These are phyloP conservation scores for Patellifolia procumbens DNA, from an alignment of 179 eudicot genomes.

Conservation along the genomic window DNA sequence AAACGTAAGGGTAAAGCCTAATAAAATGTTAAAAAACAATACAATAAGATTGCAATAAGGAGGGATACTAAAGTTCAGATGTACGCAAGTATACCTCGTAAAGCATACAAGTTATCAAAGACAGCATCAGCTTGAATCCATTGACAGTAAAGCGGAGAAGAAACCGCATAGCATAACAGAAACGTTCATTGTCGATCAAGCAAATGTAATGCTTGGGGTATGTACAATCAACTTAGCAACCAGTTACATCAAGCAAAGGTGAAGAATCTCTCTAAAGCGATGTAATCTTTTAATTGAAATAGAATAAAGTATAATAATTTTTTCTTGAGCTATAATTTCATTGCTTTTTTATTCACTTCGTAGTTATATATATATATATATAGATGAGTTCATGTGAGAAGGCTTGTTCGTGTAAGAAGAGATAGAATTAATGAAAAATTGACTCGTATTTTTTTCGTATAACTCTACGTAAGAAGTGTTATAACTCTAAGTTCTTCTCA, in stretches of 20 bases:
- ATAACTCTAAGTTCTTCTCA: no score
- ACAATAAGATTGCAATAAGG: neutral
- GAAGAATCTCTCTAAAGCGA: no score
- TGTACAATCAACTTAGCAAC: neutral
- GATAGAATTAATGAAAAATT: no score
- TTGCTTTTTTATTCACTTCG: no score
- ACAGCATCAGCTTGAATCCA: neutral
- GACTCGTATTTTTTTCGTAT: no score
- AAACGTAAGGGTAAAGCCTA: neutral
- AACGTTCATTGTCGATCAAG: neutral
- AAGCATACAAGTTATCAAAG: neutral
- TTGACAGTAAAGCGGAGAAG: neutral
- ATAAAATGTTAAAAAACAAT: neutral
- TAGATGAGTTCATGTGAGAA: no score
- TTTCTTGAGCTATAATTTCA: no score
- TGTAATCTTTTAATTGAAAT: no score
- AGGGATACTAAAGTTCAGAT: neutral
- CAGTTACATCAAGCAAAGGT: neutral
- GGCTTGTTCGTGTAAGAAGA: no score
- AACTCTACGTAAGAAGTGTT: no score
- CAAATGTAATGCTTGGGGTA: neutral
- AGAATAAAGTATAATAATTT: no score
- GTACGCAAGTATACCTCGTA: neutral
- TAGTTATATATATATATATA: no score
- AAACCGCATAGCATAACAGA: neutral